Evolutionary conservation across 2,329 filamentous ascomycete genomes (phyloP).

Genomic region (Aureobasidium sp.): DNA sequence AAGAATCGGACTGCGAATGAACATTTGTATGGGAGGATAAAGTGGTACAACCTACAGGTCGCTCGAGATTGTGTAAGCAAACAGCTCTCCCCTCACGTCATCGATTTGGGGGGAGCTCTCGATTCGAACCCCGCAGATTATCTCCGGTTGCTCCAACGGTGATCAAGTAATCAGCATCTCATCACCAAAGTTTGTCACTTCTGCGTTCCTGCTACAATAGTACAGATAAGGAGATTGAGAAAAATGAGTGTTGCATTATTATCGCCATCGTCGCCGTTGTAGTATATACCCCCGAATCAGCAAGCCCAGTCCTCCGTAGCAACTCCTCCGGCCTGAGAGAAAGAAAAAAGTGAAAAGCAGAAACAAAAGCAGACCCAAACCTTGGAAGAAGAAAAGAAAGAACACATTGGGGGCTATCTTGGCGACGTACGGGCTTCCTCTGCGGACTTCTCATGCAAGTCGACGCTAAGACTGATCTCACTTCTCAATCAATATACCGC

Average conservation of each 20-base stretch:
- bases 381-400: not conserved
- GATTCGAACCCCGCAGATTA: not conserved
- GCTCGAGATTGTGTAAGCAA: slow-evolving; percentile 2
- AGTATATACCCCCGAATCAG: not conserved
- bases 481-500: not conserved
- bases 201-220: no score
- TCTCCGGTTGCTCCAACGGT: not conserved
- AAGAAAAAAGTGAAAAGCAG: not conserved
- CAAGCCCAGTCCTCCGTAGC: not conserved
- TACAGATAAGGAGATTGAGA: no score
- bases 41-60: not conserved
- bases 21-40: not conserved
- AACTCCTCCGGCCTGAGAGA: not conserved
- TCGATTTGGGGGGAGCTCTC: not conserved
- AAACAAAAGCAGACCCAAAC: not conserved
- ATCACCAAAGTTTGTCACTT: no score
- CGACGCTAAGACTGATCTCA: not conserved
- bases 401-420: not conserved
- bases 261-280: not conserved
- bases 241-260: not conserved
- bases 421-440: not conserved
- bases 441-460: not conserved
- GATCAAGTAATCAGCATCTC: not conserved
- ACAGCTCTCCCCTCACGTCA: not conserved
- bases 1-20: slow-evolving; percentile 7